Percentiles rank a stretch among this genome's conserved stretches.
Evolutionary conservation across 805 yeast genomes (phyloP).

Genomic region (Starmerella roubikii): DNA sequence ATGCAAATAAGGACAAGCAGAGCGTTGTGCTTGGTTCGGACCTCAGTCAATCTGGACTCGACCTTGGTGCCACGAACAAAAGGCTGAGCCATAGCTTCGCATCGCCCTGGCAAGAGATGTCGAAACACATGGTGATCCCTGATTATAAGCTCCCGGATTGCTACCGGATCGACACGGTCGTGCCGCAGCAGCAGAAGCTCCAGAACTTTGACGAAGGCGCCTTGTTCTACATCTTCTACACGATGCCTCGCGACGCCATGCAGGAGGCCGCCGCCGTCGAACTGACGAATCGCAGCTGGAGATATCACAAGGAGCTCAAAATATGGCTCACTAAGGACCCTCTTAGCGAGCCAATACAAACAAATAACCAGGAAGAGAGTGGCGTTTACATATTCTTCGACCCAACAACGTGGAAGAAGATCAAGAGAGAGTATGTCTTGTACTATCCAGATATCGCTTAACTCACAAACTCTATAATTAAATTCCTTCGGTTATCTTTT

Average conservation of each 20-base stretch:
- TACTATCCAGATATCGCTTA: conserved; percentile 51
- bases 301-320: conserved; percentile 88
- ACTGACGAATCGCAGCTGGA: conserved; percentile 85
- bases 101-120: conserved; percentile 92
- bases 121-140: conserved; percentile 84
- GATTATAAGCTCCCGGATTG: conserved; percentile 52
- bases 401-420: conserved; percentile 91
- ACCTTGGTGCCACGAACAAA: conserved; percentile 32
- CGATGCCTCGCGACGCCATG: conserved; percentile 80
- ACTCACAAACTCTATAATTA: not conserved
- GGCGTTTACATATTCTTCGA: conserved; percentile 92
- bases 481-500: no score
- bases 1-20: conserved; percentile 50
- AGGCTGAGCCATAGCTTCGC: conserved; percentile 54
- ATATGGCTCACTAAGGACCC: conserved; percentile 96
- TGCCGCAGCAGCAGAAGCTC: conserved; percentile 33
- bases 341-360: conserved; percentile 68
- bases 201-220: conserved; percentile 73
- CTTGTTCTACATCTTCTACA: conserved; percentile 80
- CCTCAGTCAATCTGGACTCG: conserved; percentile 50
- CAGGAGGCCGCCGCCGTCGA: conserved; percentile 93
- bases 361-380: conserved; percentile 73
- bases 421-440: conserved; percentile 54
- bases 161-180: conserved; percentile 32
- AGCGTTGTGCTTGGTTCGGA: conserved; percentile 67